Evolutionary conservation across 352 stramenopile genomes (phyloP), one percentile per base, ranked within the genome.

Genomic region (Peronosclerospora sorghi): DNA sequence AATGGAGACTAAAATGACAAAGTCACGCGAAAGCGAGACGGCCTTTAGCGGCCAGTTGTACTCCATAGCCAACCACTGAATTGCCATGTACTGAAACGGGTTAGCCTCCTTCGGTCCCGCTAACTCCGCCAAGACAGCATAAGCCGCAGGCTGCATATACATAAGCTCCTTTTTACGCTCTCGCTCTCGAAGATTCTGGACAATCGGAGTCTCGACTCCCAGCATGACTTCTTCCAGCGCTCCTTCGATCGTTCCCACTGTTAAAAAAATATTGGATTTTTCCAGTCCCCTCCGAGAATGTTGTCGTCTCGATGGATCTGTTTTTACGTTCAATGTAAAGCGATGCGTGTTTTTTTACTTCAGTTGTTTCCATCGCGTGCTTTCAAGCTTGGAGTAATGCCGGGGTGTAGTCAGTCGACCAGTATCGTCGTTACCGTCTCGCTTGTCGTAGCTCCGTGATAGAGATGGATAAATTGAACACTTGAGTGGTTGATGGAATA

Each of bases 51-150:
- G 47, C 40, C 45, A 62, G 4, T 45, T 36, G 17, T 61, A 50
- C 13, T 62, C 28, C 28, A 51, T 48, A 2, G 30, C 45, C 48
- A 60, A 63, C 61, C 61, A 75, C 24, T 59, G 56, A 23, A 75
- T 55, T 5, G 42, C 45, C 5, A 62, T 48, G 32, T 59, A 68
- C 26, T 65, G 54, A 26, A 76, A 73, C 0, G 62, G 65, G 29
- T 70, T 52, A 0, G 45, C 32, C 14, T 55, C 56, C 1, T 45
- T 64, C 8, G 65, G 62, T 15, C 35, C 51, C 4, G 50, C 51
- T 8, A 76, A 39, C 26, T 62, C 46, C 4, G 57, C 46, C 20
- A 76, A 56, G 24, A 73, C 54, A 7, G 48, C 54, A 28, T 48
- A 56, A 30, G 58, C 17, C 15, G 59, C 34, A 1, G 44, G 49